Conservation (phyloP, 768 basidiomycete genomes). For the Macrolepiota fuliginosa region DNA sequence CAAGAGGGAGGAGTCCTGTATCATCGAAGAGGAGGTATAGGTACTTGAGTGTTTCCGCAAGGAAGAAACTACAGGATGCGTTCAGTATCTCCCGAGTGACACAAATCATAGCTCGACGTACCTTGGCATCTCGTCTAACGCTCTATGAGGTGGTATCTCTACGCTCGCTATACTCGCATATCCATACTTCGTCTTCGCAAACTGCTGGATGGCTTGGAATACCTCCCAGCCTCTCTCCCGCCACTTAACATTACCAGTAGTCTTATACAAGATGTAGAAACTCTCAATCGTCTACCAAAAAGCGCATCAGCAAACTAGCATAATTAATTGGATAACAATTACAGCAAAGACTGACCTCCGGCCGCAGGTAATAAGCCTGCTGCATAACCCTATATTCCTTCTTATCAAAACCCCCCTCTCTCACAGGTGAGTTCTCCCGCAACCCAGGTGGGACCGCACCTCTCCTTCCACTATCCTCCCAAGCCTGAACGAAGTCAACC, state of each 20-base stretch:
- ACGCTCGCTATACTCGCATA: conserved; percentile 44
- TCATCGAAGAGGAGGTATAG: conserved; percentile 67
- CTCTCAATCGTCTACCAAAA: conserved; percentile 45
- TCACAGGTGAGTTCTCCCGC: conserved; percentile 17
- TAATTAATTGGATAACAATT: not conserved
- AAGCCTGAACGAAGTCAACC: conserved; percentile 36
- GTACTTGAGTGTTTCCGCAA: conserved; percentile 63
- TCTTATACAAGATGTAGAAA: conserved; percentile 52
- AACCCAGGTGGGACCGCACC: conserved; percentile 22
- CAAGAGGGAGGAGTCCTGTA: conserved; percentile 51
- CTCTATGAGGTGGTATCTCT: conserved; percentile 24
- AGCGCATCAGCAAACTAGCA: conserved; percentile 3
- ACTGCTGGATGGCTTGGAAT: conserved; percentile 46
- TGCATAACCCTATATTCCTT: conserved; percentile 39
- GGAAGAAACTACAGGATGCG: conserved; percentile 33
- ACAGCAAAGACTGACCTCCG: conserved; percentile 38
- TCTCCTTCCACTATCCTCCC: conserved; percentile 38
- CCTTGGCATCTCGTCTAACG: conserved; percentile 54
- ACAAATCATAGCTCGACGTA: conserved; percentile 19
- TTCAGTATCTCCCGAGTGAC: not conserved
- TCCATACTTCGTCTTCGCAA: conserved; percentile 41
- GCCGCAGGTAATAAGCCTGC: conserved; percentile 39
- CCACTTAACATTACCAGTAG: conserved; percentile 49
- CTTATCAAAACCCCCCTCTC: conserved; percentile 7
- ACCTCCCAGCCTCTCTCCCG: conserved; percentile 50